Percentiles rank a stretch among this genome's conserved stretches.
phyloP scores from a whole-genome alignment of 352 stramenopile genomes.

The Phytophthora pistaciae region DNA sequence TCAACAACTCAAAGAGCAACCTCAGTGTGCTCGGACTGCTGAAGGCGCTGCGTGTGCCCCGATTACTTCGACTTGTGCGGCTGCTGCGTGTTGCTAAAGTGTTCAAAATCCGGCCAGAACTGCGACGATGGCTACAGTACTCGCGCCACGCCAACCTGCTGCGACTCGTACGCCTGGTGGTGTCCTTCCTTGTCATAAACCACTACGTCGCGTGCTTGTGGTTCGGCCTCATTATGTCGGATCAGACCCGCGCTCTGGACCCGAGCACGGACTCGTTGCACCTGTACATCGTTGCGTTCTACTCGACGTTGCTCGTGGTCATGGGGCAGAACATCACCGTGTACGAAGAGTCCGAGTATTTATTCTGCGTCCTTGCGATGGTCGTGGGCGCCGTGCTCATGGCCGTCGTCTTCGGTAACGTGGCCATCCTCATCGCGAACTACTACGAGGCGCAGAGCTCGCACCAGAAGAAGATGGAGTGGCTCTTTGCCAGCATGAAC shows the following conservation, averaged over 20 bases:
- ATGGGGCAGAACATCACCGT: slow-evolving; percentile 83
- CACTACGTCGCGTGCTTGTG: slow-evolving; percentile 87
- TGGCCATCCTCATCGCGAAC: slow-evolving; percentile 87
- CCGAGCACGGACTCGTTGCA: slow-evolving; percentile 39
- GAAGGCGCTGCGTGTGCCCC: slow-evolving; percentile 73
- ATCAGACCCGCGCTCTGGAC: slow-evolving; percentile 52
- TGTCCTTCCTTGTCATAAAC: slow-evolving; percentile 76
- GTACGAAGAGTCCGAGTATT: slow-evolving; percentile 73
- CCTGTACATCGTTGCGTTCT: slow-evolving; percentile 75
- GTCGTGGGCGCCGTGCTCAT: slow-evolving; percentile 82
- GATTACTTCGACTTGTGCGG: slow-evolving; percentile 74
- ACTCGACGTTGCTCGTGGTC: slow-evolving; percentile 76
- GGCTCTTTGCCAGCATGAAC: slow-evolving; percentile 87
- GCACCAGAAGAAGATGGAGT: slow-evolving; percentile 90
- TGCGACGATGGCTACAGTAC: slow-evolving; percentile 85
- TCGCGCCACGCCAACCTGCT: slow-evolving; percentile 84
- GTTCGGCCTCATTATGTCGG: slow-evolving; percentile 68
- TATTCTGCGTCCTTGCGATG: slow-evolving; percentile 78
- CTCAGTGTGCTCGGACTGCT: slow-evolving; percentile 75
- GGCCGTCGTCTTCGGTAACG: slow-evolving; percentile 89
- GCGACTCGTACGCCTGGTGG: slow-evolving; percentile 70
- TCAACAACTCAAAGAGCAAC: slow-evolving; percentile 58
- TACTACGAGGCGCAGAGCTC: slow-evolving; percentile 88
- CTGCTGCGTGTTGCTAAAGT: slow-evolving; percentile 77
- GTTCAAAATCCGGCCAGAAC: slow-evolving; percentile 74